These are phyloP conservation scores for Lepiota subincarnata DNA, from an alignment of 768 basidiomycete genomes.

Conservation along the genomic window DNA sequence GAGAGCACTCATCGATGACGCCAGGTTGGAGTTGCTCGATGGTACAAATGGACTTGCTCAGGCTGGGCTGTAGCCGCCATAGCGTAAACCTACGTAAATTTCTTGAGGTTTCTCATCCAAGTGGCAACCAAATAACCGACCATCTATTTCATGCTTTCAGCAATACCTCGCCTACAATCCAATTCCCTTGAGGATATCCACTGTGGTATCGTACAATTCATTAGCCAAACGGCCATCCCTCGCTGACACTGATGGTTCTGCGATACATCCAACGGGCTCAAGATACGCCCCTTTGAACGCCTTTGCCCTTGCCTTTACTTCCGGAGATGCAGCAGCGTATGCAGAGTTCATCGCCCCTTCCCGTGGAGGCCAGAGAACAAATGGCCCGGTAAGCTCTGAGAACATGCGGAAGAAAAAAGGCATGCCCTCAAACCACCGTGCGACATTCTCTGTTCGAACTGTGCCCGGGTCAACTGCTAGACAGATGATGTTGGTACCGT, in stretches of 20 bases:
- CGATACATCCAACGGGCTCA: conserved; percentile 28
- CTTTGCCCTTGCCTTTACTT: conserved; percentile 25
- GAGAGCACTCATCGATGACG: too few species aligned
- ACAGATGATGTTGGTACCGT: conserved; percentile 30
- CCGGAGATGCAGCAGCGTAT: conserved; percentile 36
- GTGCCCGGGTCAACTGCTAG: conserved; percentile 40
- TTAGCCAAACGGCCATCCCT: conserved; percentile 27
- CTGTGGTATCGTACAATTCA: conserved; percentile 36
- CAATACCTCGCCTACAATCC: conserved; percentile 9
- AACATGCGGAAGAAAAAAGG: conserved; percentile 11
- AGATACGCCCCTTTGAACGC: conserved; percentile 36
- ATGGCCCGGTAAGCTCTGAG: conserved; percentile 4
- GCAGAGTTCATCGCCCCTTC: conserved; percentile 32
- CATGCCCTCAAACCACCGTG: conserved; percentile 10
- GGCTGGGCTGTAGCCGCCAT: too few species aligned
- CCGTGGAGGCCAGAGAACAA: conserved; percentile 17
- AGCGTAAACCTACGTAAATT: too few species aligned
- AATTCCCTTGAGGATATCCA: conserved; percentile 25
- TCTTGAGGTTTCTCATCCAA: too few species aligned
- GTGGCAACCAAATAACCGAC: too few species aligned
- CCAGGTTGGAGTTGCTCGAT: too few species aligned
- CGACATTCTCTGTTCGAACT: conserved; percentile 25
- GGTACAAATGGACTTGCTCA: too few species aligned
- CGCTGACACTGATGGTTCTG: conserved; percentile 23
- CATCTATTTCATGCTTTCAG: too few species aligned